phyloP scores from a whole-genome alignment of 768 basidiomycete species.

The Leccinum truebloodii region DNA sequence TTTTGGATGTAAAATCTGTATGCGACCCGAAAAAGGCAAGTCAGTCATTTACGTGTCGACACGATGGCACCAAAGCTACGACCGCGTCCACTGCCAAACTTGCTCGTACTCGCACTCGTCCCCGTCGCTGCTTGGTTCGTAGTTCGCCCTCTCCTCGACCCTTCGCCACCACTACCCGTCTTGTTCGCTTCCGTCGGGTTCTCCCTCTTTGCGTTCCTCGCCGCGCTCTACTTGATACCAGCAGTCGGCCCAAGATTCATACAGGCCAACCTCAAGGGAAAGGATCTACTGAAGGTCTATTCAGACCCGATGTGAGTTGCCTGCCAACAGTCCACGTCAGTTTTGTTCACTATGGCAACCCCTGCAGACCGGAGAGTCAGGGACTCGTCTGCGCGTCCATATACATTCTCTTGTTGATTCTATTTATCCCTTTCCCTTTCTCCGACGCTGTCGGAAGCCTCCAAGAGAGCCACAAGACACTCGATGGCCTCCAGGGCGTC shows the following conservation, averaged over 20 bases:
- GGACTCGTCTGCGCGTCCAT: conserved; percentile 89
- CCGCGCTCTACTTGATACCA: conserved; percentile 79
- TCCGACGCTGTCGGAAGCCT: conserved; percentile 63
- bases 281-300: conserved; percentile 85
- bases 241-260: conserved; percentile 79
- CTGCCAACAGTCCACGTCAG: neutral
- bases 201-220: conserved; percentile 78
- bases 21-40: conserved; percentile 11
- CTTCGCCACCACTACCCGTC: conserved; percentile 66
- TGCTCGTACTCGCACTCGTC: conserved; percentile 57
- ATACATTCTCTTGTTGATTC: conserved; percentile 82
- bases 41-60: neutral
- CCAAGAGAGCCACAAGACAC: conserved; percentile 41
- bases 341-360: neutral
- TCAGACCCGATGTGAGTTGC: conserved; percentile 62
- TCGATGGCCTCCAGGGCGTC: conserved; percentile 47
- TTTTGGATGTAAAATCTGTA: neutral
- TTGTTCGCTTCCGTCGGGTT: conserved; percentile 82
- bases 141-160: conserved; percentile 67
- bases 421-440: conserved; percentile 97
- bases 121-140: conserved; percentile 77
- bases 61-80: conserved; percentile 27
- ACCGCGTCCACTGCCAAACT: conserved; percentile 52
- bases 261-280: conserved; percentile 79
- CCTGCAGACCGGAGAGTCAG: conserved; percentile 85